Evolutionary conservation across 805 yeast genomes (phyloP).

Genomic region (Saccharomycopsis selenospora): DNA sequence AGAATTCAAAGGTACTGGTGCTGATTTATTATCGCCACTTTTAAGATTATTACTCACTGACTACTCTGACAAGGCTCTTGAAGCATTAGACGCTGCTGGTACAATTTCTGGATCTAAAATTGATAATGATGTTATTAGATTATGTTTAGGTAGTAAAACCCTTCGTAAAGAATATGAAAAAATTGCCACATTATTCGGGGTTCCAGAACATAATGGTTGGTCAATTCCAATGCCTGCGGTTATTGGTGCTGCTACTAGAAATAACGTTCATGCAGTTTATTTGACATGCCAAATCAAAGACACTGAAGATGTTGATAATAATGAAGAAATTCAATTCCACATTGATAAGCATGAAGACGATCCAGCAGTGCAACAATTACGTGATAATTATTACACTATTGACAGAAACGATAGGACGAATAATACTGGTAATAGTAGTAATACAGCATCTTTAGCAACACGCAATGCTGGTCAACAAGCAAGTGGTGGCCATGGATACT

Average conservation of each 20-base stretch:
- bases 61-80: constrained; percentile 80
- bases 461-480: neutral
- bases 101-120: constrained; percentile 83
- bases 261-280: constrained; percentile 92
- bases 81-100: constrained; percentile 79
- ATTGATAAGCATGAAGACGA: constrained; percentile 14
- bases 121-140: constrained; percentile 86
- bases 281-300: constrained; percentile 50
- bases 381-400: too few relatives aligned
- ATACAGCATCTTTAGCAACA: neutral
- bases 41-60: constrained; percentile 74
- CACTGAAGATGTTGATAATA: constrained; percentile 29
- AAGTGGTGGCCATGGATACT: constrained; percentile 1
- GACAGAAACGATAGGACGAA: too few relatives aligned
- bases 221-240: constrained; percentile 92
- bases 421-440: neutral
- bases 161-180: constrained; percentile 75
- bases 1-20: constrained; percentile 85
- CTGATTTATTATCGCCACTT: constrained; percentile 88
- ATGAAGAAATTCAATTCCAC: constrained; percentile 27
- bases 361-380: too few relatives aligned
- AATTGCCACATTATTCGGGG: constrained; percentile 86
- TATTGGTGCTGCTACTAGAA: constrained; percentile 80
- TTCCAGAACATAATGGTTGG: constrained; percentile 93
- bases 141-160: constrained; percentile 80